A percentile compares a stretch with the other conserved stretches of the same genome.
These are phyloP conservation scores for Glutinoglossum americanum DNA, from an alignment of 495 filamentous ascomycete genomes.

Conservation along the genomic window DNA sequence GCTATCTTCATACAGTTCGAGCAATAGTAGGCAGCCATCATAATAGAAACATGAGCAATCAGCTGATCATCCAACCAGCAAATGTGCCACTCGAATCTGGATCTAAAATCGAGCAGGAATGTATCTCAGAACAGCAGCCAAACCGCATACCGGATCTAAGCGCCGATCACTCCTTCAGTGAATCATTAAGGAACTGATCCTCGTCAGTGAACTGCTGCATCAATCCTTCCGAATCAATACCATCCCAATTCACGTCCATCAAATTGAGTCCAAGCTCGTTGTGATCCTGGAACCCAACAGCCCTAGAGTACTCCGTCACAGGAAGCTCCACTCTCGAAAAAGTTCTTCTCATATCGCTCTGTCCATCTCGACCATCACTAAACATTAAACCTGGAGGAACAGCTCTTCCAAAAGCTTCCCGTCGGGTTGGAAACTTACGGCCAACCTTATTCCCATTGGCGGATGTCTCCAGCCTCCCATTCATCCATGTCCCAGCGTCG, in stretches of 20 bases:
- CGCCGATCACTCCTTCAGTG: background rate
- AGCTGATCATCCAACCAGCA: no score
- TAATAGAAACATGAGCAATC: no score
- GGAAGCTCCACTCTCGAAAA: background rate
- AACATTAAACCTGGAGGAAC: slow-evolving; percentile 21
- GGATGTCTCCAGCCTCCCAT: slow-evolving; percentile 21
- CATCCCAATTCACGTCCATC: background rate
- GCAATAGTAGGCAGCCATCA: no score
- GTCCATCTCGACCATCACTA: slow-evolving; percentile 14
- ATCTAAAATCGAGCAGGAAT: no score
- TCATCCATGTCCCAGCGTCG: slow-evolving; percentile 28
- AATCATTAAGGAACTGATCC: background rate
- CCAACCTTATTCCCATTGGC: slow-evolving; percentile 10
- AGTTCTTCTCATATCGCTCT: slow-evolving; percentile 5
- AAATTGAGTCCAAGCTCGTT: background rate
- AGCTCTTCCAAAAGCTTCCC: slow-evolving; percentile 23
- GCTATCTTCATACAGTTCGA: no score
- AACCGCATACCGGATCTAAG: background rate
- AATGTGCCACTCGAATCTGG: no score
- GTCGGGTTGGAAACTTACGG: slow-evolving; percentile 15
- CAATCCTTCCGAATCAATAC: background rate
- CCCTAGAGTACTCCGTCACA: background rate
- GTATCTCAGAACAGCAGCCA: no score
- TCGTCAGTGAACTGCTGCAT: background rate
- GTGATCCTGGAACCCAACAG: background rate